Conservation (phyloP, 2,329 filamentous ascomycete genomes). For the Elsinoe perseae region DNA sequence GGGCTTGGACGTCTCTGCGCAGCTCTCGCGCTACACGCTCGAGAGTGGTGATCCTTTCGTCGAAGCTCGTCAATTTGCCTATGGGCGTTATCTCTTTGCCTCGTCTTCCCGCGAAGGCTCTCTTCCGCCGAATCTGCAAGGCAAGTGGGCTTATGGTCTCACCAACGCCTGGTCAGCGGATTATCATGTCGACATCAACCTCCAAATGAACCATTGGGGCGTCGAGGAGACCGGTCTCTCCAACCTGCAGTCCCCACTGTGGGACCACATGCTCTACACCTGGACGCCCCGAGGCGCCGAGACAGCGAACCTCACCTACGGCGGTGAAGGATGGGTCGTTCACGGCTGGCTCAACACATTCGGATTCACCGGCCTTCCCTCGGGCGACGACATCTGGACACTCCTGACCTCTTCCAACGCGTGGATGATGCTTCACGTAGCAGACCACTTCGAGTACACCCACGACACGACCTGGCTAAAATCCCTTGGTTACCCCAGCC, state of each 20-base stretch:
- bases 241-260: slow-evolving; percentile 40
- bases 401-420: slow-evolving; percentile 43
- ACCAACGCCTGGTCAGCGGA: slow-evolving; percentile 46
- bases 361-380: slow-evolving; percentile 48
- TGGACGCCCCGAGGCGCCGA: slow-evolving; percentile 48
- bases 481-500: slow-evolving; percentile 40
- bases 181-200: slow-evolving; percentile 53
- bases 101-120: slow-evolving; percentile 45
- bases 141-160: slow-evolving; percentile 46
- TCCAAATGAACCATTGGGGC: slow-evolving; percentile 56
- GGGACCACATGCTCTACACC: slow-evolving; percentile 47
- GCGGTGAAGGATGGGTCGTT: slow-evolving; percentile 48
- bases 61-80: slow-evolving; percentile 48
- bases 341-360: slow-evolving; percentile 55
- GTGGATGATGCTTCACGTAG: slow-evolving; percentile 56
- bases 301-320: slow-evolving; percentile 48
- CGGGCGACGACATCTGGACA: slow-evolving; percentile 35
- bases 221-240: slow-evolving; percentile 47
- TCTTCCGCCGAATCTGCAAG: slow-evolving; percentile 51
- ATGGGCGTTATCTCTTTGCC: slow-evolving; percentile 48
- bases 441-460: slow-evolving; percentile 50
- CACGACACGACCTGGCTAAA: slow-evolving; percentile 41
- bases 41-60: slow-evolving; percentile 41
- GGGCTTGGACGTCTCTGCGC: slow-evolving; percentile 25
- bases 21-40: slow-evolving; percentile 1